Base-by-base conservation (phyloP, 2,329 filamentous ascomycete species). In the Xylaria sp. region DNA sequence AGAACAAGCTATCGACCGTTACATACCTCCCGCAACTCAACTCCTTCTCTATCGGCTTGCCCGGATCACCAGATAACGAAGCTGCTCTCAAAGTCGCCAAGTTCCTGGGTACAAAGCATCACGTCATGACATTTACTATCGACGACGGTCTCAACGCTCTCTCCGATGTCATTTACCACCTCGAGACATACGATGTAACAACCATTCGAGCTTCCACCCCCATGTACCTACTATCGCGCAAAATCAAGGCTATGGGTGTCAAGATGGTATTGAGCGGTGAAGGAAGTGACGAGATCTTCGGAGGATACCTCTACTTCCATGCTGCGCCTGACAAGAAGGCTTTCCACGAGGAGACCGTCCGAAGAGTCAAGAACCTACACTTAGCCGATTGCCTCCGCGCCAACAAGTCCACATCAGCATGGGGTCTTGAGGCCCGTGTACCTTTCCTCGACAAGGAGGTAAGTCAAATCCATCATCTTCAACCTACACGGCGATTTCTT, bases 251-350 rank as follows among this genome's bases (percentile, higher is more conserved):
- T 43, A 95, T 98, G 91, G 96, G 96, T 72, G 93, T 99, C 79
- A 99, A 99, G 89, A 99, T 99, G 96, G 96, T 99, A 66, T 88
- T 99, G 71, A 97, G 92, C 78, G 96, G 96, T 71, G 96, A 99
- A 84, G 96, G 96, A 59, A 96, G 92, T 78, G 96, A 99, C 81
- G 96, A 99, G 84, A 98, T 98, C 80, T 98, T 98, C 76, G 96
- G 96, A 72, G 96, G 96, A 62, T 99, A 99, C 83, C 90, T 99
- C 23, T 99, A 99, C 87, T 99, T 99, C 90, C 94, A 97, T 82
- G 92, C 91, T 70, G 96, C 96, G 1, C 96, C 96, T 25, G 88
- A 94, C 86, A 95, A 92, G 85, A 89, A 92, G 77, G 92, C 90
- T n/a, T 97, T 99, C 86, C 96, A 99, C 85, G 90, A 92, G 80